A percentile compares a stretch with the other conserved stretches of the same genome.
phyloP scores from a whole-genome alignment of 2,329 filamentous ascomycete species.

The Diatrype stigma region DNA sequence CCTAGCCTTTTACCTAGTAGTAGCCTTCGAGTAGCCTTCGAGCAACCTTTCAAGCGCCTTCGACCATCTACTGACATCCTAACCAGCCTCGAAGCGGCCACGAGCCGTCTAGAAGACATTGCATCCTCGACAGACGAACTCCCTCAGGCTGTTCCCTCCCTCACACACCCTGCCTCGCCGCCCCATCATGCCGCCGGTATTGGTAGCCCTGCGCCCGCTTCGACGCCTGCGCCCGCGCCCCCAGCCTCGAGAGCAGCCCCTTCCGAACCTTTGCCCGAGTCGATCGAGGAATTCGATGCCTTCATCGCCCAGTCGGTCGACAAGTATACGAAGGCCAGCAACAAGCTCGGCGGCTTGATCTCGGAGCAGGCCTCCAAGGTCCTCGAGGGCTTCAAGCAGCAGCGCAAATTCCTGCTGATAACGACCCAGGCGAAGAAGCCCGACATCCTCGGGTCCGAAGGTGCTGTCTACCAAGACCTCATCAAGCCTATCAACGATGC shows the following conservation, averaged over 20 bases:
- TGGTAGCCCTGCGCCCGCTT: conserved; percentile 37
- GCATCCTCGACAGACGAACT: conserved; percentile 68
- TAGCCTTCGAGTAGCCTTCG: too few species aligned
- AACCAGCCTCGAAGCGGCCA: conserved; percentile 89
- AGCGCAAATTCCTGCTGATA: conserved; percentile 83
- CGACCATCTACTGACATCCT: conserved; percentile 42
- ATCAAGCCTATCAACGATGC: conserved; percentile 83
- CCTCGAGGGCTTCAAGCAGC: conserved; percentile 68
- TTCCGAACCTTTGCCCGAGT: conserved; percentile 63
- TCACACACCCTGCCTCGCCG: conserved; percentile 35
- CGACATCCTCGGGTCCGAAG: conserved; percentile 57
- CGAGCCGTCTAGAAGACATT: conserved; percentile 93
- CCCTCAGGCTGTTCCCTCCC: conserved; percentile 45
- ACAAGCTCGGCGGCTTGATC: conserved; percentile 71
- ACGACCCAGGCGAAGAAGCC: conserved; percentile 92
- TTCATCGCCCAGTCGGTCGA: conserved; percentile 71
- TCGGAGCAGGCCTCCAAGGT: conserved; percentile 67
- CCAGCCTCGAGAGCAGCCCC: conserved; percentile 32
- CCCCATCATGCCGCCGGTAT: conserved; percentile 30
- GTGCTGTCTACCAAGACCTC: conserved; percentile 67
- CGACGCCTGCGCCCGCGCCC: conserved; percentile 15
- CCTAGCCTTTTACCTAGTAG: conserved; percentile 1
- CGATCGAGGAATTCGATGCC: conserved; percentile 83
- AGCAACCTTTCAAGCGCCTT: too few species aligned
- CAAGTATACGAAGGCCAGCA: conserved; percentile 73